phyloP scores from a whole-genome alignment of 176 grass and related monocot species.

The Phoenix roebelenii region DNA sequence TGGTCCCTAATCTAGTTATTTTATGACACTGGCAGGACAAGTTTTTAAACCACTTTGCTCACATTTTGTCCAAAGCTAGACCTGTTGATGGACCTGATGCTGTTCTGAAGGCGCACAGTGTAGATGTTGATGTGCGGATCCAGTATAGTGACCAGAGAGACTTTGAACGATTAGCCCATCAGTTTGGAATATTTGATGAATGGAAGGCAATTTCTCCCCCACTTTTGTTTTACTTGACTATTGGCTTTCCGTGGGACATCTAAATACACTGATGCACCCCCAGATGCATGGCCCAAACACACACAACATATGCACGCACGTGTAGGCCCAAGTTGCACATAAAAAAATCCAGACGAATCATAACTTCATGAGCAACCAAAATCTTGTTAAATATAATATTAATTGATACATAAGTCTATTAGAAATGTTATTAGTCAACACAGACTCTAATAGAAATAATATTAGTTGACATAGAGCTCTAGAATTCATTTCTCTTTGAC shows the following conservation, averaged over 20 bases:
- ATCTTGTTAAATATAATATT: too few relatives aligned
- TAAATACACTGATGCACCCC: too few relatives aligned
- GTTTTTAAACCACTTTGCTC: constrained; percentile 49
- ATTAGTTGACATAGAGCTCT: too few relatives aligned
- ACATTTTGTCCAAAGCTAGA: constrained; percentile 59
- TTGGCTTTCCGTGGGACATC: not conserved
- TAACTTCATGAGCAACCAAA: too few relatives aligned
- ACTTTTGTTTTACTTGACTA: constrained; percentile 1
- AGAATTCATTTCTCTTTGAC: too few relatives aligned
- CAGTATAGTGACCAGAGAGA: constrained; percentile 61
- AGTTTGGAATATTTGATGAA: constrained; percentile 98
- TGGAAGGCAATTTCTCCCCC: constrained; percentile 70
- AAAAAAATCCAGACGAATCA: too few relatives aligned
- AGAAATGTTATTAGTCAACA: too few relatives aligned
- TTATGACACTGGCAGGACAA: constrained; percentile 43
- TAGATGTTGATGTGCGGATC: constrained; percentile 70
- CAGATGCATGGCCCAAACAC: too few relatives aligned
- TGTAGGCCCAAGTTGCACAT: too few relatives aligned
- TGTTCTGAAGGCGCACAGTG: constrained; percentile 48
- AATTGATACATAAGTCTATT: too few relatives aligned
- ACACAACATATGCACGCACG: too few relatives aligned
- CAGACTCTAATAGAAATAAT: too few relatives aligned
- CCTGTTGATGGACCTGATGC: constrained; percentile 59
- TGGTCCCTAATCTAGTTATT: not conserved
- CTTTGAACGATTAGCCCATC: constrained; percentile 77